Conservation (phyloP, 176 grass and related monocot genomes). For the Hyparrhenia diplandra region DNA sequence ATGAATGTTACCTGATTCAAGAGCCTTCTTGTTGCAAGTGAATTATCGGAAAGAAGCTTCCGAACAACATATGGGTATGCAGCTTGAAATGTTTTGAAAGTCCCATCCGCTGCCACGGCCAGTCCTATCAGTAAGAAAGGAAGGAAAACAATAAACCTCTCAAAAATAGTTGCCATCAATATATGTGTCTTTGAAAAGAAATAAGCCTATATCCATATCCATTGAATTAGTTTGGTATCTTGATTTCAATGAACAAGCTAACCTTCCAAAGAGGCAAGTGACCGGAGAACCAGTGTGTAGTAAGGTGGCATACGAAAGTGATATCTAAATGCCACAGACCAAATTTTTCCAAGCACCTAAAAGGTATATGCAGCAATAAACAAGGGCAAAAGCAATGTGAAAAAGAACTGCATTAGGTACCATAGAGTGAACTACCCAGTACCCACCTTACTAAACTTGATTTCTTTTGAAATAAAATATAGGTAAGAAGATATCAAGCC, state of each 20-base stretch:
- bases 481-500: too few species aligned
- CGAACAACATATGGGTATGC: slow-evolving; percentile 69
- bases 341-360: slow-evolving; percentile 91
- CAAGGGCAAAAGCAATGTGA: slow-evolving; percentile 19
- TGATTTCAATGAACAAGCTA: slow-evolving; percentile 27
- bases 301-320: slow-evolving; percentile 95
- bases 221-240: not conserved
- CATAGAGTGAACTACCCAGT: too few species aligned
- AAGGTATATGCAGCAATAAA: slow-evolving; percentile 36
- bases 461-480: slow-evolving; percentile 13
- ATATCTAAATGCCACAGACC: slow-evolving; percentile 83
- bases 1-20: slow-evolving; percentile 50
- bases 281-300: slow-evolving; percentile 83
- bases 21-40: slow-evolving; percentile 58
- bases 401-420: too few species aligned
- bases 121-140: slow-evolving; percentile 46
- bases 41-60: slow-evolving; percentile 72
- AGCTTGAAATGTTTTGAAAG: slow-evolving; percentile 79
- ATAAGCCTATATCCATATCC: not conserved
- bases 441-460: too few species aligned
- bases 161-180: not conserved
- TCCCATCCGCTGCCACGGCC: slow-evolving; percentile 47
- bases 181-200: not conserved
- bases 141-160: not conserved
- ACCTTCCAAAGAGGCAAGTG: slow-evolving; percentile 93